Base-by-base conservation (phyloP, 768 basidiomycete genomes). In the Suillus brevipes region DNA sequence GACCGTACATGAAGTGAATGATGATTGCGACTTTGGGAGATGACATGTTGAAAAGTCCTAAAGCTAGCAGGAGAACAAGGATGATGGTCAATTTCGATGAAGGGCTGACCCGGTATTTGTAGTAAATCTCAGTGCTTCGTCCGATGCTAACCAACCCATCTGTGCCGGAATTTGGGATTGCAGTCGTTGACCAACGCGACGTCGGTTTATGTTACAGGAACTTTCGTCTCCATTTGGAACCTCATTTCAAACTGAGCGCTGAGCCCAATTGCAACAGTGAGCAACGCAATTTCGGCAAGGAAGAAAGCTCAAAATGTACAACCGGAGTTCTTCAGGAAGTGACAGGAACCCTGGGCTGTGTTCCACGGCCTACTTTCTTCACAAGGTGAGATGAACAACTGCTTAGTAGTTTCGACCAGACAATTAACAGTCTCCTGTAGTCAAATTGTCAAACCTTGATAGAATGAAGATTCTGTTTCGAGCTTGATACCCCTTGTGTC, bases 1-100 rank as follows among this genome's bases (percentile, higher is more conserved):
- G 92, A 67, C 89, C 89, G 73, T 89, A 90, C 80, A 91, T 75
- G n/a, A 87, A 77, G 78, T 92, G 92, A 77, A 92, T 87, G 70
- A 92, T 67, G 69, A 92, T 90, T 62, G 89, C 89, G 67, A 91
- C 76, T 67, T 75, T 84, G 34, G 90, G 89, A 60, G 80, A 45
- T 9, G 43, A 72, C 82, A 83, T 84, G 62, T 52, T 65, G 53
- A 18, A n/a, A 45, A 10, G 43, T 45, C 3, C 20, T 9, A 20
- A 45, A 18, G 3, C 38, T 49, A 40, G 63, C 18, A 47, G 45
- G 43, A 42, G 40, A 16, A 42, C 16, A 31, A 53, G 7, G 67
- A 31, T 43, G 63, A 28, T 12, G 61, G 4, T 45, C 37, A 34
- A 28, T 8, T 45, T 45, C 20, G 45, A 10, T 49, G 49, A 4